Conservation (phyloP, 805 yeast genomes). For the Komagataella kurtzmanii region DNA sequence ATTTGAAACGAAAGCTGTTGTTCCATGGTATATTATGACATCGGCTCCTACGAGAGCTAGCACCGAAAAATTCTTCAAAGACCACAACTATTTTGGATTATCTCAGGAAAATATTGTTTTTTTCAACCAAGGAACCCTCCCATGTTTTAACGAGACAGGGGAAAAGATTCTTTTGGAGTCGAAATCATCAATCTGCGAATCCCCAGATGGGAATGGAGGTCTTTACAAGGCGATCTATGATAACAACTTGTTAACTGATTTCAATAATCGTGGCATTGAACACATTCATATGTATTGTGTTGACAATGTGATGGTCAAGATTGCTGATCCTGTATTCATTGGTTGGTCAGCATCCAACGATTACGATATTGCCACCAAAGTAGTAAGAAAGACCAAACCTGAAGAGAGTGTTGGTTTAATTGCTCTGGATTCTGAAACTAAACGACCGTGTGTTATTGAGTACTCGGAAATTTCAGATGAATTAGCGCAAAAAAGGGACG, state of each 20-base stretch:
- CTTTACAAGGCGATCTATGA: slow-evolving; percentile 69
- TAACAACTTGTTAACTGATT: slow-evolving; percentile 55
- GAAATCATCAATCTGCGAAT: slow-evolving; percentile 46
- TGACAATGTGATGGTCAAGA: slow-evolving; percentile 82
- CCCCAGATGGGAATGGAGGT: slow-evolving; percentile 99
- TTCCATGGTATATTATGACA: slow-evolving; percentile 93
- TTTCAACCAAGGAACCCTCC: slow-evolving; percentile 91
- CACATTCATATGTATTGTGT: slow-evolving; percentile 97
- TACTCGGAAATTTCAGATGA: slow-evolving; percentile 80
- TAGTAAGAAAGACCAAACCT: slow-evolving; percentile 84
- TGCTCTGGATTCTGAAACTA: slow-evolving; percentile 44
- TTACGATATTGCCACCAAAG: slow-evolving; percentile 81
- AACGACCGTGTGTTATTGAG: slow-evolving; percentile 83
- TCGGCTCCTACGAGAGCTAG: slow-evolving; percentile 70
- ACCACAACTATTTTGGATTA: slow-evolving; percentile 63
- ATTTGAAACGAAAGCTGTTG: slow-evolving; percentile 12
- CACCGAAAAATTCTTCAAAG: slow-evolving; percentile 59
- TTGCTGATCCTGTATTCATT: slow-evolving; percentile 83
- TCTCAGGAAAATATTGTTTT: slow-evolving; percentile 45
- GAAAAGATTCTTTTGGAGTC: slow-evolving; percentile 50
- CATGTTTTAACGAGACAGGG: slow-evolving; percentile 71
- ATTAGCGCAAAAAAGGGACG: slow-evolving; percentile 54
- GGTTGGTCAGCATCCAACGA: slow-evolving; percentile 67
- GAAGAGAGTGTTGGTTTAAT: slow-evolving; percentile 85
- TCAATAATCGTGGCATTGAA: slow-evolving; percentile 52